Evolutionary conservation across 306 rosid genomes (phyloP).

Genomic region (Castanopsis chinensis): DNA sequence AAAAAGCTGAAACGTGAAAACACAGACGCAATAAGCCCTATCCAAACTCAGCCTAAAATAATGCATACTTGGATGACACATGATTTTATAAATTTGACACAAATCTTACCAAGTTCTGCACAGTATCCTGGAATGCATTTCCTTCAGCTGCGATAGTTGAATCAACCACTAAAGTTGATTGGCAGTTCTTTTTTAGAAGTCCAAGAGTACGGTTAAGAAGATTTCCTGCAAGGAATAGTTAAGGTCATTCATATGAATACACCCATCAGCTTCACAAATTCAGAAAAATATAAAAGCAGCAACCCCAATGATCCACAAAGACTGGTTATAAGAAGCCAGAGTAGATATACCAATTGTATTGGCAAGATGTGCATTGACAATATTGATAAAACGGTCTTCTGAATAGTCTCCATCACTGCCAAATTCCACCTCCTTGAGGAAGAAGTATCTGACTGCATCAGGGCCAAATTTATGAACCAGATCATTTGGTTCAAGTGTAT

Average conservation of each 20-base stretch:
- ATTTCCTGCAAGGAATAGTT: slow-evolving; percentile 65
- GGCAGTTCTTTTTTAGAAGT: slow-evolving; percentile 86
- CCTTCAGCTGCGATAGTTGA: slow-evolving; percentile 75
- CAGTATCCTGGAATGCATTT: slow-evolving; percentile 60
- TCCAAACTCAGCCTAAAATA: too few relatives aligned
- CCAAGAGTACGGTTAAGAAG: slow-evolving; percentile 91
- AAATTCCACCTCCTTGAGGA: slow-evolving; percentile 90
- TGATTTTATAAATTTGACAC: not conserved
- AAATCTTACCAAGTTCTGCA: slow-evolving; percentile 61
- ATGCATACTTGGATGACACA: not conserved
- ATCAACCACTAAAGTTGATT: slow-evolving; percentile 75
- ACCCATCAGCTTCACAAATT: slow-evolving; percentile 6
- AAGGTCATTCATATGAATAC: slow-evolving; percentile 2
- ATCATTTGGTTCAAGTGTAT: slow-evolving; percentile 95
- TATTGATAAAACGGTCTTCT: slow-evolving; percentile 86
- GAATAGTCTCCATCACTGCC: slow-evolving; percentile 96
- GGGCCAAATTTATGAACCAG: slow-evolving; percentile 79
- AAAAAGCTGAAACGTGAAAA: too few relatives aligned
- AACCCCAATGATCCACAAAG: slow-evolving; percentile 7
- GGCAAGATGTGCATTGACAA: slow-evolving; percentile 97
- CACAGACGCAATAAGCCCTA: too few relatives aligned
- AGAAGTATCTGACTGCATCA: slow-evolving; percentile 95
- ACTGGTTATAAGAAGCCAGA: slow-evolving; percentile 13
- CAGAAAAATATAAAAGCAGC: not conserved
- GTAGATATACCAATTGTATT: slow-evolving; percentile 74